Evolutionary conservation across 2,329 filamentous ascomycete species (phyloP).

Genomic region (Exophiala xenobiotica): DNA sequence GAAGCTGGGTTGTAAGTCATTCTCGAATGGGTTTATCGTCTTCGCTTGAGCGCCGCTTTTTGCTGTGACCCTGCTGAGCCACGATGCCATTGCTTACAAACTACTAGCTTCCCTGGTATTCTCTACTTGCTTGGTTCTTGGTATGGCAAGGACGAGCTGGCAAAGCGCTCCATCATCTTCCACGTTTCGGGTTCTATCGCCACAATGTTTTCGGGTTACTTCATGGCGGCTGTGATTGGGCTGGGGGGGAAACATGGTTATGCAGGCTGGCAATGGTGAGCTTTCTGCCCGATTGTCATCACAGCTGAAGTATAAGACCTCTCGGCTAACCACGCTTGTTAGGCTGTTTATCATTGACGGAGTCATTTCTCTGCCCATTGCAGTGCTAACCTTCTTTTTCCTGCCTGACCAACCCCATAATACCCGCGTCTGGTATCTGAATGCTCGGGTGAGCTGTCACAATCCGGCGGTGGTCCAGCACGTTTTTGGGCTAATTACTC

Average conservation of each 20-base stretch:
- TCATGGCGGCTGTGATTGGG: conserved; percentile 54
- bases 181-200: conserved; percentile 48
- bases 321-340: background rate
- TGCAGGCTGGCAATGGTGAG: conserved; percentile 53
- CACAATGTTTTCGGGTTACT: conserved; percentile 50
- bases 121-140: conserved; percentile 53
- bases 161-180: conserved; percentile 54
- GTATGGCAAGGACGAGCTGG: conserved; percentile 52
- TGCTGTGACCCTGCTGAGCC: background rate
- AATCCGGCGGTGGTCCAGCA: background rate
- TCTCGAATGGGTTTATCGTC: background rate
- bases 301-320: background rate
- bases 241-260: conserved; percentile 50
- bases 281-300: background rate
- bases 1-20: conserved; percentile 44
- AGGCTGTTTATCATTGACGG: conserved; percentile 42
- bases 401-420: conserved; percentile 48
- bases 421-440: conserved; percentile 39
- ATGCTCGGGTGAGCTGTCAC: conserved; percentile 15
- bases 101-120: conserved; percentile 47
- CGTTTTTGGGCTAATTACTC: conserved; percentile 42
- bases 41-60: background rate
- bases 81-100: background rate
- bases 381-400: conserved; percentile 43
- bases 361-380: conserved; percentile 45